Evolutionary conservation across 495 filamentous ascomycete genomes (phyloP).

Genomic region (Tuber microsphaerosporum): DNA sequence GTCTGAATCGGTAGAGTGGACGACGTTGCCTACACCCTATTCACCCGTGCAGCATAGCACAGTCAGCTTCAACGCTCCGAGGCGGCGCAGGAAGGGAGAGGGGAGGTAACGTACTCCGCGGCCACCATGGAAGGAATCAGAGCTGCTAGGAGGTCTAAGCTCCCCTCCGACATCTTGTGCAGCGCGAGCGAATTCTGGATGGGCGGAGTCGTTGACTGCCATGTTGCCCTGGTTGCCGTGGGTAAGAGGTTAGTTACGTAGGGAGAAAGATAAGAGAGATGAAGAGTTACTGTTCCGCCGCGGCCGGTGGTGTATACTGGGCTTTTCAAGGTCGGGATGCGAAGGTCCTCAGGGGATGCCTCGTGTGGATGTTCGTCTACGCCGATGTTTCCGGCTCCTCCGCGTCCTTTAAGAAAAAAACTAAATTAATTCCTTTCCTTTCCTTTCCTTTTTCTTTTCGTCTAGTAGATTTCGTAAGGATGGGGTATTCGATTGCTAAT

Average conservation of each 20-base stretch:
- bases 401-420: slow-evolving; percentile 45
- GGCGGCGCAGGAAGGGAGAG: slow-evolving; percentile 42
- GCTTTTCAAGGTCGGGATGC: slow-evolving; percentile 76
- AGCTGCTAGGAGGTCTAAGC: slow-evolving; percentile 46
- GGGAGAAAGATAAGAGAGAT: neutral
- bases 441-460: neutral
- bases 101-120: slow-evolving; percentile 43
- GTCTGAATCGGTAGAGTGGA: slow-evolving; percentile 43
- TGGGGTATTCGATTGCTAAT: neutral
- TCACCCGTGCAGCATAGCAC: neutral
- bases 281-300: slow-evolving; percentile 47
- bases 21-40: slow-evolving; percentile 54
- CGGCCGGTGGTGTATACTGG: slow-evolving; percentile 76
- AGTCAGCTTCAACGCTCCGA: slow-evolving; percentile 40
- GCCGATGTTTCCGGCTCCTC: slow-evolving; percentile 68
- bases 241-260: neutral
- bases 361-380: slow-evolving; percentile 49
- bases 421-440: neutral
- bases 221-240: slow-evolving; percentile 59
- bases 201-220: slow-evolving; percentile 58
- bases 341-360: slow-evolving; percentile 54
- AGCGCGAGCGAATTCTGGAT: slow-evolving; percentile 61
- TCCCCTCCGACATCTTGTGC: slow-evolving; percentile 70
- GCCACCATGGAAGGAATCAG: slow-evolving; percentile 43
- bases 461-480: neutral